Conservation (phyloP, 148 eudicot species). For the Arctostaphylos glauca region DNA sequence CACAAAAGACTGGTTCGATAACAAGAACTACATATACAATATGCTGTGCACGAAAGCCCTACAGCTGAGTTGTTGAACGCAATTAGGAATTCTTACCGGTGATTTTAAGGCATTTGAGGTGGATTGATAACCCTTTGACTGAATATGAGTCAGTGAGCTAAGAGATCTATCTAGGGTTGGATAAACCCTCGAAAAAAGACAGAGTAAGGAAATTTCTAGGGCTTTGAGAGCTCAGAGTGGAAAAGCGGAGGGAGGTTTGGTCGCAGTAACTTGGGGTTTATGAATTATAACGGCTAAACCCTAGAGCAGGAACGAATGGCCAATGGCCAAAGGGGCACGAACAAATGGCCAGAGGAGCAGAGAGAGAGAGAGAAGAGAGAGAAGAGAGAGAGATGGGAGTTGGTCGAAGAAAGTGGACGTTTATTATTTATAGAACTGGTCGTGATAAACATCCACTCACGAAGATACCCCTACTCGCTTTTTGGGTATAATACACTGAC, state of each 20-base stretch:
- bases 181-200: constrained; percentile 7
- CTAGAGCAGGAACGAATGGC: neutral
- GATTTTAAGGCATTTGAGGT: neutral
- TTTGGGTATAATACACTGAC: too few relatives aligned
- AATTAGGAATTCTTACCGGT: neutral
- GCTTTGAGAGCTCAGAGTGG: neutral
- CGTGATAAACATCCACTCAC: too few relatives aligned
- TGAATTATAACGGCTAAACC: neutral
- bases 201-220: neutral
- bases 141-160: too few relatives aligned
- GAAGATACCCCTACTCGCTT: too few relatives aligned
- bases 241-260: neutral
- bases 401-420: neutral
- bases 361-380: neutral
- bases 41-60: neutral
- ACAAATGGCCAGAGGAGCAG: neutral
- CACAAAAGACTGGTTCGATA: neutral
- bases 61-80: neutral
- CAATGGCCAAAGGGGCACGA: neutral
- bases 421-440: constrained; percentile 3
- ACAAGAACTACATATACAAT: neutral
- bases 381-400: too few relatives aligned
- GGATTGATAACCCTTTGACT: constrained; percentile 1
- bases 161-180: neutral
- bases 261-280: neutral